Conservation (phyloP, 2,329 filamentous ascomycete species). For the Aspergillus flavus region DNA sequence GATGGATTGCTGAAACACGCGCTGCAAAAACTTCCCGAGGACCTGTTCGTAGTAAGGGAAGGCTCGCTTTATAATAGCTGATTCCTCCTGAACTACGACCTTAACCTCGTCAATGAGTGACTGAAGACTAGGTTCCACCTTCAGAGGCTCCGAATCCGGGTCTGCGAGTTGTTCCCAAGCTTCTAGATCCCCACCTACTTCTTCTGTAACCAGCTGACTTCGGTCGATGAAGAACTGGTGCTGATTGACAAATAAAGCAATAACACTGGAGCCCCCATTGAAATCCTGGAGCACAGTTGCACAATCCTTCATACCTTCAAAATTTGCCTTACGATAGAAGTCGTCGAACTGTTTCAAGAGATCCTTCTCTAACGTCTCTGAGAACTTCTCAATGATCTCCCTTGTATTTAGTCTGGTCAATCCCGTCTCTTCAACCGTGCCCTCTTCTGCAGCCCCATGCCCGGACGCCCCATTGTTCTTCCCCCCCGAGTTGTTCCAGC, state of each 20-base stretch:
- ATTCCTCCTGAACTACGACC: constrained; percentile 95
- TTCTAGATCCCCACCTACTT: constrained; percentile 63
- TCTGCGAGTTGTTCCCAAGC: constrained; percentile 92
- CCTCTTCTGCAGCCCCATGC: constrained; percentile 42
- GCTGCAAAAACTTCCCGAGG: constrained; percentile 86
- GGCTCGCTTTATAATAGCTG: constrained; percentile 91
- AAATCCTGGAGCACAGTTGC: constrained; percentile 93
- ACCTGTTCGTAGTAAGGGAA: constrained; percentile 98
- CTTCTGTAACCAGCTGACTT: constrained; percentile 86
- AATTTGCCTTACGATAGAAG: constrained; percentile 92
- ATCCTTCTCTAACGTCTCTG: constrained; percentile 93
- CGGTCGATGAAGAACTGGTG: constrained; percentile 99
- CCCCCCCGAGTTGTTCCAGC: constrained; percentile 61
- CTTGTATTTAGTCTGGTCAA: constrained; percentile 64
- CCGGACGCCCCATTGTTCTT: constrained; percentile 55
- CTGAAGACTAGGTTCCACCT: constrained; percentile 88
- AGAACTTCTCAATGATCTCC: constrained; percentile 94
- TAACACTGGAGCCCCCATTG: constrained; percentile 92
- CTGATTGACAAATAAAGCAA: constrained; percentile 95
- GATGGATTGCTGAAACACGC: constrained; percentile 96
- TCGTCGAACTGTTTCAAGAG: constrained; percentile 95
- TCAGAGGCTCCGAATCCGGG: constrained; percentile 87
- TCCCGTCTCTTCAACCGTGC: constrained; percentile 52
- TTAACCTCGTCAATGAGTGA: constrained; percentile 91
- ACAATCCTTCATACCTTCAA: constrained; percentile 97